A percentile compares a stretch with the other conserved stretches of the same genome.
These are phyloP conservation scores for Pseudopyricularia cyperi DNA, from an alignment of 2,329 filamentous ascomycete species.

Conservation along the genomic window DNA sequence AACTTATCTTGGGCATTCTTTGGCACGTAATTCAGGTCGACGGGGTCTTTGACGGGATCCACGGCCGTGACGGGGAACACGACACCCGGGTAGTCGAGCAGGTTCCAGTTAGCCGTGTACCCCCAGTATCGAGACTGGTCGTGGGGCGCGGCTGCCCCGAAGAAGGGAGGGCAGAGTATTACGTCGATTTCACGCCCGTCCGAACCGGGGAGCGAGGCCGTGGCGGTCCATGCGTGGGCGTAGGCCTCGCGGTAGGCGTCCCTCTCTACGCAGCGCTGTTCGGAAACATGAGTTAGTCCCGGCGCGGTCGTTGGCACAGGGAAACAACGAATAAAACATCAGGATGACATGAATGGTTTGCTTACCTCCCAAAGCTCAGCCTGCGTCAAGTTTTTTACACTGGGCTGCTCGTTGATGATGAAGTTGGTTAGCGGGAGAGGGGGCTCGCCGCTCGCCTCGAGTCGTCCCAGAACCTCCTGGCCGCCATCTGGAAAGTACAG, in stretches of 20 bases:
- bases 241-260: slow-evolving; percentile 19
- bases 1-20: slow-evolving; percentile 11
- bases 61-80: slow-evolving; percentile 41
- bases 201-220: slow-evolving; percentile 13
- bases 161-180: slow-evolving; percentile 20
- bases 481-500: slow-evolving; percentile 36
- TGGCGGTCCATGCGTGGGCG: slow-evolving; percentile 9
- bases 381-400: slow-evolving; percentile 23
- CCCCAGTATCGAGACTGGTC: slow-evolving; percentile 39
- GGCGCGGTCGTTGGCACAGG: slow-evolving; percentile 19
- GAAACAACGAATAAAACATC: neutral
- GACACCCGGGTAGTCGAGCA: slow-evolving; percentile 52
- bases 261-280: slow-evolving; percentile 23
- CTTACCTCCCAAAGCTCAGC: slow-evolving; percentile 23
- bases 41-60: slow-evolving; percentile 13
- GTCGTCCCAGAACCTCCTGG: slow-evolving; percentile 23
- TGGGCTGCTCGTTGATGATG: slow-evolving; percentile 31
- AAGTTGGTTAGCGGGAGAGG: slow-evolving; percentile 33
- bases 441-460: slow-evolving; percentile 34
- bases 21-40: slow-evolving; percentile 9
- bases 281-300: slow-evolving; percentile 6
- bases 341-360: neutral
- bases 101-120: slow-evolving; percentile 56
- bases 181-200: slow-evolving; percentile 21
- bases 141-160: slow-evolving; percentile 22